Base-by-base conservation (phyloP, 345 rosid species). In the Eucalyptus guilfoylei region DNA sequence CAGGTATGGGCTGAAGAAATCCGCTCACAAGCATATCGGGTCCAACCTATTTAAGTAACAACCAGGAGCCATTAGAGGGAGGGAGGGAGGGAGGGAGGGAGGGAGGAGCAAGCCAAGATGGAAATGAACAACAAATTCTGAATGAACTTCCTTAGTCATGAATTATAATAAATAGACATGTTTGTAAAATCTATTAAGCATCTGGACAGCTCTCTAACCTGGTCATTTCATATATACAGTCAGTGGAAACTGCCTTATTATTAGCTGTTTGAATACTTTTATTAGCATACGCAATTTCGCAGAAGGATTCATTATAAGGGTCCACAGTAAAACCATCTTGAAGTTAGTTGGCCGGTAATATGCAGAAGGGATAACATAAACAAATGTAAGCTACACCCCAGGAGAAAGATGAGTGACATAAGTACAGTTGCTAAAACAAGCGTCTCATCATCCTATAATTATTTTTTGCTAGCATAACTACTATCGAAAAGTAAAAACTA, bases 1-100 rank as follows among this genome's bases (percentile, higher is more conserved):
- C 99, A 8, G 99, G 99, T 89, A 98, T 89, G 47, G 99, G 99
- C 90, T 96, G 98, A 89, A 97, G 97, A 93, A 94, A 97, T 90
- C 99, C 99, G 37, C 95, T 96, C 86, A 97, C 89, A 89, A 98
- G 99, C 95, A 98, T 95, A 91, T 97, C 99, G 1, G 97, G 98
- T 91, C 99, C 99, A 91, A 96, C 95, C 99, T 97, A 91, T 81
- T 55, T 16, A 69, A 89, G 49, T 32, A 83, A 58, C 45, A 45
- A 50, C 17, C 24, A 30, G 50, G 76, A 26, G 42, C 42, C 48
- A 76, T 45, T 85, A 28, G 55, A 24, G 16, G 47, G 48, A 83
- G 86, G 47, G 86, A 42, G 87, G 23, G 60, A 50, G 23, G 32
- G 52, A 49, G 60, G n/a, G 40, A 37, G 40, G 32, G 13, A 49